These are phyloP conservation scores for Apostasia shenzhenica DNA, from an alignment of 106 monocot species.

Conservation along the genomic window DNA sequence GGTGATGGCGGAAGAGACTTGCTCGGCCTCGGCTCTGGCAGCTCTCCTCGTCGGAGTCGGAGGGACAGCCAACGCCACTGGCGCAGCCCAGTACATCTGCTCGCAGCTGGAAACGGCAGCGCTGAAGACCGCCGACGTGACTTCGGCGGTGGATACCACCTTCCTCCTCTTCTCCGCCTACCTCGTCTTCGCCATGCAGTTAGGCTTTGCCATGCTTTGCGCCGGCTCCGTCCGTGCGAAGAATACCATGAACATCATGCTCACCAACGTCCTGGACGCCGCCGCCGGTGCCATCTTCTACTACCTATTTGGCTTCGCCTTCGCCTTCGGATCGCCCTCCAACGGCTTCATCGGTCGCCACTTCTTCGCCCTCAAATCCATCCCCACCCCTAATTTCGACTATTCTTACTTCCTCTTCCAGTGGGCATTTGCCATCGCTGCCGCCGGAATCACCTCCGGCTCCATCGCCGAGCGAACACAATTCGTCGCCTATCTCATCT, in stretches of 20 bases:
- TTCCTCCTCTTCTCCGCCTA: conserved; percentile 92
- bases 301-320: conserved; percentile 27
- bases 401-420: conserved; percentile 62
- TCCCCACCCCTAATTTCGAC: conserved; percentile 33
- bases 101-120: conserved; percentile 8
- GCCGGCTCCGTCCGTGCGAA: conserved; percentile 90
- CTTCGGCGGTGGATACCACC: conserved; percentile 32
- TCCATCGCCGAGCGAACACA: conserved; percentile 26
- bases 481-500: conserved; percentile 37
- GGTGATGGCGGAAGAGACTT: background rate
- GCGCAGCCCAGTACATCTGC: conserved; percentile 30
- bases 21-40: conserved; percentile 3
- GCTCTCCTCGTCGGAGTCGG: background rate
- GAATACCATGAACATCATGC: conserved; percentile 69
- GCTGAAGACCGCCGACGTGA: conserved; percentile 14
- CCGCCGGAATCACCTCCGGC: conserved; percentile 34
- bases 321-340: conserved; percentile 23
- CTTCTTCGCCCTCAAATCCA: conserved; percentile 30
- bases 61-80: conserved; percentile 11
- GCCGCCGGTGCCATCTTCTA: conserved; percentile 21
- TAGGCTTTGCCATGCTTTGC: conserved; percentile 96
- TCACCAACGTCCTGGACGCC: conserved; percentile 27
- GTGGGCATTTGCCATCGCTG: conserved; percentile 62
- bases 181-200: conserved; percentile 93
- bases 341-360: conserved; percentile 52